These are phyloP conservation scores for Clonostachys sp. DNA, from an alignment of 2,329 filamentous ascomycete genomes.

Conservation along the genomic window DNA sequence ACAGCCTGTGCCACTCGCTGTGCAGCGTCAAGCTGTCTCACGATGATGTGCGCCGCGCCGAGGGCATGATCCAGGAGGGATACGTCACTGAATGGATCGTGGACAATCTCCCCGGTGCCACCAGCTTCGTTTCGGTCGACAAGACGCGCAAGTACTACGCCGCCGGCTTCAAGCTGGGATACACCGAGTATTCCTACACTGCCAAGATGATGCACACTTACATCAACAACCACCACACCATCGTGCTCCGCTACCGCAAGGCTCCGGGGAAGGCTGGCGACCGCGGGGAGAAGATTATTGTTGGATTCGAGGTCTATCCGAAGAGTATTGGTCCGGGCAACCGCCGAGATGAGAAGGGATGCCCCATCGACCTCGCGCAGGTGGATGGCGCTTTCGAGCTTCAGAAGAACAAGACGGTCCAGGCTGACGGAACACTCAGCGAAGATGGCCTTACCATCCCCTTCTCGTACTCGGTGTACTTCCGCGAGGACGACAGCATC, in stretches of 20 bases:
- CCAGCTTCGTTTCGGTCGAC: conserved; percentile 82
- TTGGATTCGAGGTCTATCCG: conserved; percentile 86
- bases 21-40: conserved; percentile 65
- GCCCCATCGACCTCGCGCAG: conserved; percentile 62
- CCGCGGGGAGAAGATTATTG: conserved; percentile 71
- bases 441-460: conserved; percentile 67
- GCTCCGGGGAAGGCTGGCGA: conserved; percentile 66
- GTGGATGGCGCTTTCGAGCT: conserved; percentile 65
- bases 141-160: conserved; percentile 85
- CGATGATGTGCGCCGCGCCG: conserved; percentile 61
- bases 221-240: conserved; percentile 84
- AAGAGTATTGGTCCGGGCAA: conserved; percentile 68
- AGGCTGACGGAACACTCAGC: conserved; percentile 25
- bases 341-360: conserved; percentile 58
- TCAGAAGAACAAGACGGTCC: conserved; percentile 58
- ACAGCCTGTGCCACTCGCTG: conserved; percentile 67
- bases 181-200: conserved; percentile 58
- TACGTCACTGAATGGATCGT: conserved; percentile 94
- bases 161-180: conserved; percentile 84
- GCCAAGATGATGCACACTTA: conserved; percentile 63
- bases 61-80: conserved; percentile 68
- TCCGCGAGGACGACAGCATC: conserved; percentile 73
- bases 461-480: conserved; percentile 88
- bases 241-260: conserved; percentile 73
- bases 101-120: conserved; percentile 85